Conservation (phyloP, 1,139 yeast genomes). For the Yamadazyma triangularis region DNA sequence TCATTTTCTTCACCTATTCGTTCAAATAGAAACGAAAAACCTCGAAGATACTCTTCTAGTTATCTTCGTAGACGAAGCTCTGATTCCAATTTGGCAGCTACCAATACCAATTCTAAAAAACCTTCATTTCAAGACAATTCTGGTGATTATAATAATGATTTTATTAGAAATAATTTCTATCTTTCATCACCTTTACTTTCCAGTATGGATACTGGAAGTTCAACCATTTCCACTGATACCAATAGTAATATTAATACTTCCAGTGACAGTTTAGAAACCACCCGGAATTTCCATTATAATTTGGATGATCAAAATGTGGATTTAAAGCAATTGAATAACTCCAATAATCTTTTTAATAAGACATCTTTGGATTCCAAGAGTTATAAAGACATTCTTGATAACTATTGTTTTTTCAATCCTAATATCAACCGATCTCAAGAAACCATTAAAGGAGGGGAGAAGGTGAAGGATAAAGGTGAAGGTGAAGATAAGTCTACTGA, state of each 20-base stretch:
- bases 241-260: slow-evolving; percentile 1
- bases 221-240: slow-evolving; percentile 1
- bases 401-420: slow-evolving; percentile 58
- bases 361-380: slow-evolving; percentile 43
- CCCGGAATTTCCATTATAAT: slow-evolving; percentile 1
- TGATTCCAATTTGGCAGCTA: slow-evolving; percentile 17
- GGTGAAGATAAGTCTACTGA: no score
- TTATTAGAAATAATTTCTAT: slow-evolving; percentile 32
- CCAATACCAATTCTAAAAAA: no score
- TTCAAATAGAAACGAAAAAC: neutral
- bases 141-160: slow-evolving; percentile 20
- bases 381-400: slow-evolving; percentile 65
- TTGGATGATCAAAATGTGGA: slow-evolving; percentile 4
- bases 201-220: slow-evolving; percentile 8
- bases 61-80: slow-evolving; percentile 34
- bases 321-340: slow-evolving; percentile 6
- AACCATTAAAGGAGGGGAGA: slow-evolving; percentile 1
- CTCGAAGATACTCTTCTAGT: slow-evolving; percentile 24
- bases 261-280: slow-evolving; percentile 4
- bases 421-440: slow-evolving; percentile 1
- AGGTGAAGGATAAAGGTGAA: no score
- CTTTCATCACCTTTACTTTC: slow-evolving; percentile 38
- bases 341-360: slow-evolving; percentile 5
- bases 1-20: neutral
- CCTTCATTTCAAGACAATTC: slow-evolving; percentile 8